These are phyloP conservation scores for Boletus rubropictus DNA, from an alignment of 768 basidiomycete genomes.

Conservation along the genomic window DNA sequence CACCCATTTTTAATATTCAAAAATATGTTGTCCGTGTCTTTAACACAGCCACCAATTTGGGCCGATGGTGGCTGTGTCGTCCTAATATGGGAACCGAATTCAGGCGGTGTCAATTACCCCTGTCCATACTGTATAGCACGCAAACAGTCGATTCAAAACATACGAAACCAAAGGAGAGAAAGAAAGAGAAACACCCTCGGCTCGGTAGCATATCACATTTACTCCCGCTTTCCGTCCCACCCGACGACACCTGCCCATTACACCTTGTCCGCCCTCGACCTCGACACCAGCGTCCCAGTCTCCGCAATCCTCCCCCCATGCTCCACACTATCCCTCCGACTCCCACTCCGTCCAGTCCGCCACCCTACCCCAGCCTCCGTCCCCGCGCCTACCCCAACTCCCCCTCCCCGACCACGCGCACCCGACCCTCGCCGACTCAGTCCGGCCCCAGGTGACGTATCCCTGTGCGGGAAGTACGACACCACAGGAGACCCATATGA, in stretches of 20 bases:
- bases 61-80: constrained; percentile 1
- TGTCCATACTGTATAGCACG: too few relatives aligned
- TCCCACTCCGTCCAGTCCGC: constrained; percentile 29
- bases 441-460: constrained; percentile 49
- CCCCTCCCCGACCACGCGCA: constrained; percentile 30
- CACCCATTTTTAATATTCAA: too few relatives aligned
- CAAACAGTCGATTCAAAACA: neutral
- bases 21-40: too few relatives aligned
- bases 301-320: constrained; percentile 66
- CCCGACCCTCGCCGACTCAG: constrained; percentile 49
- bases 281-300: constrained; percentile 50
- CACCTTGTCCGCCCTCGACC: constrained; percentile 37
- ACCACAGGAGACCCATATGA: constrained; percentile 69
- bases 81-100: too few relatives aligned
- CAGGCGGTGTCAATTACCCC: too few relatives aligned
- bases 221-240: neutral
- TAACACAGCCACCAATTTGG: neutral
- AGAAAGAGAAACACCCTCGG: neutral
- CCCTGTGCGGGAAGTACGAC: constrained; percentile 39
- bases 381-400: constrained; percentile 7
- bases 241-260: constrained; percentile 25
- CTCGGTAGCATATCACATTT: neutral
- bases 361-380: constrained; percentile 2
- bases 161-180: neutral
- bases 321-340: constrained; percentile 55